These are phyloP conservation scores for Coprinellus micaceus DNA, from an alignment of 768 basidiomycete genomes.

Conservation along the genomic window DNA sequence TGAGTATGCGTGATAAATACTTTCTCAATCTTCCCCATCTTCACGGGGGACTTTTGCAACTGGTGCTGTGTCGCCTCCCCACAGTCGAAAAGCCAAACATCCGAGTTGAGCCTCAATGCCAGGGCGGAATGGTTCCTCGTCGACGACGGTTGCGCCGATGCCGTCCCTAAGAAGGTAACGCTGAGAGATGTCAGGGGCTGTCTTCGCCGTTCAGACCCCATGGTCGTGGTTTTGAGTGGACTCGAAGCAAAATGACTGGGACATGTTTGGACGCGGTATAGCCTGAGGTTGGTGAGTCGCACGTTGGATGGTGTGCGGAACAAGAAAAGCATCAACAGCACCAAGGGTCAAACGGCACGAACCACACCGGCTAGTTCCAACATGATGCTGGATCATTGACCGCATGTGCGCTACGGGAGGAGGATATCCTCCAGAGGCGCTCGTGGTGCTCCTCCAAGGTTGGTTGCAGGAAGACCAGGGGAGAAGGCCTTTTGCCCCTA, in stretches of 20 bases:
- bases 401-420: too few species aligned
- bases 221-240: not conserved
- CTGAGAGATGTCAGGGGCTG: slow-evolving; percentile 34
- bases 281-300: not conserved
- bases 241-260: not conserved
- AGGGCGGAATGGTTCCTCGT: slow-evolving; percentile 77
- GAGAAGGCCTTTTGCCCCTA: not conserved
- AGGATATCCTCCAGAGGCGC: not conserved
- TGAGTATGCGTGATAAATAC: slow-evolving; percentile 90
- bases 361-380: not conserved
- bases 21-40: slow-evolving; percentile 76
- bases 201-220: not conserved
- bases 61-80: slow-evolving; percentile 83
- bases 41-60: slow-evolving; percentile 66
- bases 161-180: slow-evolving; percentile 77
- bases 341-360: not conserved
- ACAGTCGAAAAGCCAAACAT: slow-evolving; percentile 85
- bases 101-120: slow-evolving; percentile 59
- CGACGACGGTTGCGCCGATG: slow-evolving; percentile 75
- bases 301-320: not conserved
- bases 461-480: not conserved
- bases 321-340: not conserved
- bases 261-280: not conserved
- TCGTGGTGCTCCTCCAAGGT: not conserved
- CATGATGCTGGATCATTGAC: not conserved